A percentile compares a stretch with the other conserved stretches of the same genome.
Evolutionary conservation across 2,329 filamentous ascomycete genomes (phyloP).

Genomic region (Emergomyces pasteurianus): DNA sequence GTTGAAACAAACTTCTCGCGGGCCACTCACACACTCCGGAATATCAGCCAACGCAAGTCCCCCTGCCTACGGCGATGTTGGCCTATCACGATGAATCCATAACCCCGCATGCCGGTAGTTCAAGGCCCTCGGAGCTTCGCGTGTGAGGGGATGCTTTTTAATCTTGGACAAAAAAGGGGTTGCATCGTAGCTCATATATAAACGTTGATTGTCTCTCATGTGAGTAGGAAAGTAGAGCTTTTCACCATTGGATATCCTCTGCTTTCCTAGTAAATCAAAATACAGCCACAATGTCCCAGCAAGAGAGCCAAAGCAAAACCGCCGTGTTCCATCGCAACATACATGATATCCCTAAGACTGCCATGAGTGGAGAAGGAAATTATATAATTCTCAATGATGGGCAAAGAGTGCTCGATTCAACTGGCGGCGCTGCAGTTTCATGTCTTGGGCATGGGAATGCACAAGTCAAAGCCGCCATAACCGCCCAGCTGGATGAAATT

Average conservation of each 20-base stretch:
- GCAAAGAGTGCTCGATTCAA: constrained; percentile 56
- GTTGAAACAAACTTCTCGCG: no score
- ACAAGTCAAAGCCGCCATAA: constrained; percentile 49
- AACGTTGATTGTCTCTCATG: no score
- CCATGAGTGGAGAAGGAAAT: constrained; percentile 38
- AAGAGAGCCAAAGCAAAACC: constrained; percentile 2
- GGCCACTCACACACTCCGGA: no score
- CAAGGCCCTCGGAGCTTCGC: no score
- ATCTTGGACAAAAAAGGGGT: no score
- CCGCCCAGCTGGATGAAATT: constrained; percentile 46
- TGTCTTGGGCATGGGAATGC: constrained; percentile 57
- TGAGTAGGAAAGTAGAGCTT: not conserved
- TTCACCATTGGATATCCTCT: not conserved
- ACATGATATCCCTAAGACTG: constrained; percentile 34
- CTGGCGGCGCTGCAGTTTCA: constrained; percentile 60
- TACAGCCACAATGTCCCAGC: not conserved
- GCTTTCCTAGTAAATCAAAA: not conserved
- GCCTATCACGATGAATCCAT: not conserved
- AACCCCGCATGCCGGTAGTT: not conserved
- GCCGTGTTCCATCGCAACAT: constrained; percentile 43
- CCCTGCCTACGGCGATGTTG: not conserved
- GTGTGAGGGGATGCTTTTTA: no score
- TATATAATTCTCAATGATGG: constrained; percentile 45
- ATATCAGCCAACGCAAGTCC: no score
- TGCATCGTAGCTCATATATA: no score